Percentiles rank a stretch among this genome's conserved stretches.
Evolutionary conservation across 805 yeast species (phyloP).

Genomic region (Priceomyces haplophilus): DNA sequence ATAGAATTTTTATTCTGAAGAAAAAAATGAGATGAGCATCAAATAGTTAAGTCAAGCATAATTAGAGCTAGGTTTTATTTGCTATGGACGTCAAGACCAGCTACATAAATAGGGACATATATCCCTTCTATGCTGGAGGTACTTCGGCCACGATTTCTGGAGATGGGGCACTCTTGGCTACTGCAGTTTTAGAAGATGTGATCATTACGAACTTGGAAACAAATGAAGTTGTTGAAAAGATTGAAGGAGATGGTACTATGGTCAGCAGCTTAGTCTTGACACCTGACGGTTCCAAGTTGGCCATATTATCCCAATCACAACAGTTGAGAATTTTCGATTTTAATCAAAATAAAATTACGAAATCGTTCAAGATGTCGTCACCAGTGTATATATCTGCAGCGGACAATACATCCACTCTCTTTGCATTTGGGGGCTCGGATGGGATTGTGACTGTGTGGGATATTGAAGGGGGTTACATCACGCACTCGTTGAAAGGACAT

Average conservation of each 20-base stretch:
- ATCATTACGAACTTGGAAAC: constrained; percentile 62
- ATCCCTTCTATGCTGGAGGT: constrained; percentile 87
- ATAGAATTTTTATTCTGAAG: not conserved
- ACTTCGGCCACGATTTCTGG: constrained; percentile 66
- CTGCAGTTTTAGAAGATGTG: constrained; percentile 76
- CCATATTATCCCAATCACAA: constrained; percentile 79
- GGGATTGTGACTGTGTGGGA: constrained; percentile 93
- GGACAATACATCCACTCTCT: constrained; percentile 78
- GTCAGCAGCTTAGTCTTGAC: constrained; percentile 74
- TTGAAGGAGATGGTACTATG: constrained; percentile 83
- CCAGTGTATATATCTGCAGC: constrained; percentile 77
- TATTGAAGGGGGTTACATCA: constrained; percentile 77
- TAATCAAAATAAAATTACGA: constrained; percentile 37
- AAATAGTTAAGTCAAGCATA: not conserved
- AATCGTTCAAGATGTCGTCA: constrained; percentile 61
- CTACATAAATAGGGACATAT: constrained; percentile 49
- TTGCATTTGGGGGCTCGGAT: constrained; percentile 94
- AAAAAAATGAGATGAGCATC: constrained; percentile 10
- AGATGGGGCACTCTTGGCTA: constrained; percentile 65
- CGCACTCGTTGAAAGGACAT: constrained; percentile 92
- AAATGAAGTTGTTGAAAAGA: constrained; percentile 52
- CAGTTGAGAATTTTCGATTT: constrained; percentile 66
- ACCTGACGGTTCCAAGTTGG: constrained; percentile 69
- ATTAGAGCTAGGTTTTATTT: no score
- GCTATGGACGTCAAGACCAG: constrained; percentile 36